These are phyloP conservation scores for Cudoniella acicularis DNA, from an alignment of 495 filamentous ascomycete species.

Conservation along the genomic window DNA sequence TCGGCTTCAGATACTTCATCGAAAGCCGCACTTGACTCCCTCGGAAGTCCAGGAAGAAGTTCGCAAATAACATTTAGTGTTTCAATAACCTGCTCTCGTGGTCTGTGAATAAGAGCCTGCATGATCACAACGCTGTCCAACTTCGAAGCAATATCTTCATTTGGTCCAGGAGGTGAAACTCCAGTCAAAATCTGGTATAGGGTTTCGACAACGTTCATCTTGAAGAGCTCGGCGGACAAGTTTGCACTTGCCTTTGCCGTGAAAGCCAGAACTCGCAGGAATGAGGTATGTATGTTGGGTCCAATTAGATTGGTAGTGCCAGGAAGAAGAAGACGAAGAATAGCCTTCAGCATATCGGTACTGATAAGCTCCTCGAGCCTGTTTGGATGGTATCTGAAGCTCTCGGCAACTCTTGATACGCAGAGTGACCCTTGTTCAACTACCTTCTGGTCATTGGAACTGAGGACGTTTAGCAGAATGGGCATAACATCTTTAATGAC, in stretches of 20 bases:
- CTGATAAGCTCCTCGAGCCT: slow-evolving; percentile 92
- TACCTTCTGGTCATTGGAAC: slow-evolving; percentile 91
- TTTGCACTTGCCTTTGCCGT: slow-evolving; percentile 82
- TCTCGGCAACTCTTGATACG: slow-evolving; percentile 95
- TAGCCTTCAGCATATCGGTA: slow-evolving; percentile 76
- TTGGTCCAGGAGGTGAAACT: slow-evolving; percentile 80
- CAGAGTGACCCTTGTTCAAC: slow-evolving; percentile 96
- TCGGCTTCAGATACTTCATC: slow-evolving; percentile 45
- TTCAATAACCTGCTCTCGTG: slow-evolving; percentile 95
- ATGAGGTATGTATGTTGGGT: slow-evolving; percentile 93
- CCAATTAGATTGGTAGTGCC: slow-evolving; percentile 96
- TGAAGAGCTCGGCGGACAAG: slow-evolving; percentile 85
- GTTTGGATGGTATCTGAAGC: slow-evolving; percentile 80
- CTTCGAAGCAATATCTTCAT: slow-evolving; percentile 78
- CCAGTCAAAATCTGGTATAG: slow-evolving; percentile 97
- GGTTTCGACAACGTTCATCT: slow-evolving; percentile 96
- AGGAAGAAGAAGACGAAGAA: slow-evolving; percentile 86
- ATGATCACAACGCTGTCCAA: slow-evolving; percentile 98
- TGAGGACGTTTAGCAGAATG: slow-evolving; percentile 81
- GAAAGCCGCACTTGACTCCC: slow-evolving; percentile 43
- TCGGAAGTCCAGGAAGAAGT: slow-evolving; percentile 69
- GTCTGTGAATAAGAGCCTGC: slow-evolving; percentile 95
- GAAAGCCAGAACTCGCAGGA: slow-evolving; percentile 84
- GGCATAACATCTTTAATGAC: slow-evolving; percentile 94
- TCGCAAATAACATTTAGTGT: slow-evolving; percentile 98